phyloP scores from a whole-genome alignment of 768 basidiomycete species.

The Cyathus striatus region DNA sequence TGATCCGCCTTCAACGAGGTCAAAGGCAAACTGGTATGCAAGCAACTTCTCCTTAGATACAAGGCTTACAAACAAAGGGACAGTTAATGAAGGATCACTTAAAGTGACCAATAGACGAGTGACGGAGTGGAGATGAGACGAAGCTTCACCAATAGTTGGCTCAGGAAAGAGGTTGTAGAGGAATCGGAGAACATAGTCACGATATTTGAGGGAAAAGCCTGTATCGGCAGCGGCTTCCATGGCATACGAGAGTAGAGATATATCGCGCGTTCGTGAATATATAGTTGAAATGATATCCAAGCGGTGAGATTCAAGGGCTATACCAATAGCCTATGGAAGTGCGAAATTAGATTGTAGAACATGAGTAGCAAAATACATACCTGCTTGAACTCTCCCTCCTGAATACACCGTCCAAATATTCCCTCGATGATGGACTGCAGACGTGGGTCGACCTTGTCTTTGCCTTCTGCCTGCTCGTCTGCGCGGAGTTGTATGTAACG shows the following conservation, averaged over 20 bases:
- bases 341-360: constrained; percentile 5
- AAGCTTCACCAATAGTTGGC: constrained; percentile 64
- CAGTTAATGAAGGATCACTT: constrained; percentile 73
- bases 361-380: constrained; percentile 30
- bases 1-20: constrained; percentile 88
- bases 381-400: constrained; percentile 89
- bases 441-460: constrained; percentile 70
- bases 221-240: constrained; percentile 91
- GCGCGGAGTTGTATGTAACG: constrained; percentile 74
- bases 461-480: constrained; percentile 45
- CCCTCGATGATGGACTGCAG: constrained; percentile 83
- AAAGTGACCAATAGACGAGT: constrained; percentile 89
- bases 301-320: constrained; percentile 88
- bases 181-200: constrained; percentile 75
- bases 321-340: constrained; percentile 73
- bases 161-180: constrained; percentile 83
- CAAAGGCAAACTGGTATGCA: constrained; percentile 95
- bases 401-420: constrained; percentile 81
- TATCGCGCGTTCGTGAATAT: constrained; percentile 70
- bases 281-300: constrained; percentile 82
- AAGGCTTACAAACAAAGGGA: constrained; percentile 67
- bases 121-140: constrained; percentile 72
- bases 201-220: constrained; percentile 81
- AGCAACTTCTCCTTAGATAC: constrained; percentile 67
- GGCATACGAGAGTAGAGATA: constrained; percentile 79